Base-by-base conservation (phyloP, 2,329 filamentous ascomycete species). In the Eutypella sp. region DNA sequence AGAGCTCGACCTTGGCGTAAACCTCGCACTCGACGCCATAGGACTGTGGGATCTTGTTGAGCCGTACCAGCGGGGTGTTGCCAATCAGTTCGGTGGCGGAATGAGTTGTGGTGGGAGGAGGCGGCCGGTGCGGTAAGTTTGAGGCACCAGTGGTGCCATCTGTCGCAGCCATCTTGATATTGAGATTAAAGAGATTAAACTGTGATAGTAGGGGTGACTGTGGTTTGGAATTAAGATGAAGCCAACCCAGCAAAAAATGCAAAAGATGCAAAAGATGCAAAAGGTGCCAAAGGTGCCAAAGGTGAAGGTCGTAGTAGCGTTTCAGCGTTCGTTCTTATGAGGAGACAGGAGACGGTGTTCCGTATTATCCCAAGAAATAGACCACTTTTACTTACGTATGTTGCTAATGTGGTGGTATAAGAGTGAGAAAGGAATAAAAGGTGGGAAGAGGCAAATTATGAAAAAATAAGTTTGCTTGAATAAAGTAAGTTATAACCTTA, bases 41-140 rank as follows among this genome's bases (percentile, higher is more conserved):
- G 44, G 88, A 92, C 65, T 93, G 85, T 3, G 93, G 93, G 52
- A 99, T 84, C 72, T 87, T 90, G 74, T 96, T 96, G 52, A 99
- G 77, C 41, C 87, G 86, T 36, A 99, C 89, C 44, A 99, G 82
- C n/a, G 93, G 93, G 34, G 92, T 96, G 69, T 95, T 92, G 61
- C 91, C 92, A 59, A 99, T 96, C 56, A 96, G 82, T 69, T 96
- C 84, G 39, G 84, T 87, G 54, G 91, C 87, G 46, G 82, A 84
- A 60, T 81, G 60, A 41, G 73, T 72, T 27, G 64, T 63, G 11
- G 57, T 56, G 31, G 61, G 52, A 27, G 49, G 59, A 11, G 60
- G 58, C 19, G 56, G 60, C 24, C 48, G 54, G 43, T 60, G 57
- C 33, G 60, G 57, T 22, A 59, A 38, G 24, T 40, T 24, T 20